These are phyloP conservation scores for Boletus patriciae DNA, from an alignment of 768 basidiomycete species.

Conservation along the genomic window DNA sequence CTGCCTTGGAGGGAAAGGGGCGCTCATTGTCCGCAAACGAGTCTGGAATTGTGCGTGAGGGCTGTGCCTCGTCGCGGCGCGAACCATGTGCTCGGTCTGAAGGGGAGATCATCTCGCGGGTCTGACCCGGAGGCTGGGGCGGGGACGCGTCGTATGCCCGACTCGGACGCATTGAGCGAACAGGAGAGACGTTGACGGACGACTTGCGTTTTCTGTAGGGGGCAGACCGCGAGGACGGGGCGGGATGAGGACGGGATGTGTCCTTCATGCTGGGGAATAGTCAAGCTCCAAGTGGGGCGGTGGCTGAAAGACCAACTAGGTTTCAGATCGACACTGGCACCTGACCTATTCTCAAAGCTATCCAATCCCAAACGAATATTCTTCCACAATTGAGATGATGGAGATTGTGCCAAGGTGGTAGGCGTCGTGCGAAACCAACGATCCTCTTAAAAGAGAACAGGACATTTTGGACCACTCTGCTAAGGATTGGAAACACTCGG, in stretches of 20 bases:
- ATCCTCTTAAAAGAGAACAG: too few species aligned
- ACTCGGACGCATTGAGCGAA: slow-evolving; percentile 12
- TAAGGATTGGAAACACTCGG: too few species aligned
- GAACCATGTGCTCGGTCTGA: slow-evolving; percentile 10
- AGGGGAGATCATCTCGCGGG: not conserved
- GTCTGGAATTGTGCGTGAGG: not conserved
- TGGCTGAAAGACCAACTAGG: slow-evolving; percentile 16
- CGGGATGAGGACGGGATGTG: slow-evolving; percentile 18
- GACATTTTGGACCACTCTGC: too few species aligned
- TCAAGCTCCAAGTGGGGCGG: slow-evolving; percentile 12
- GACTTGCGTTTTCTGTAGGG: slow-evolving; percentile 23
- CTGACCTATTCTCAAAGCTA: not conserved
- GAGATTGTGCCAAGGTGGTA: not conserved
- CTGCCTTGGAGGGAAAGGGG: slow-evolving; percentile 1
- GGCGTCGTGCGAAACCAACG: too few species aligned
- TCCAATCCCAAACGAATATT: not conserved
- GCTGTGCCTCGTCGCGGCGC: slow-evolving; percentile 6
- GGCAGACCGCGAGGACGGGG: slow-evolving; percentile 4
- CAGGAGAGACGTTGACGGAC: slow-evolving; percentile 4
- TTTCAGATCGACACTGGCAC: slow-evolving; percentile 8
- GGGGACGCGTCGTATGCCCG: slow-evolving; percentile 14
- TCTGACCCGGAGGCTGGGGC: not conserved
- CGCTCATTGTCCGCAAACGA: slow-evolving; percentile 2
- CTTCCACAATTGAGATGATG: not conserved
- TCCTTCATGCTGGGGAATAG: slow-evolving; percentile 24